Conservation (phyloP, 2,329 filamentous ascomycete species). For the Chaetomium sp. region DNA sequence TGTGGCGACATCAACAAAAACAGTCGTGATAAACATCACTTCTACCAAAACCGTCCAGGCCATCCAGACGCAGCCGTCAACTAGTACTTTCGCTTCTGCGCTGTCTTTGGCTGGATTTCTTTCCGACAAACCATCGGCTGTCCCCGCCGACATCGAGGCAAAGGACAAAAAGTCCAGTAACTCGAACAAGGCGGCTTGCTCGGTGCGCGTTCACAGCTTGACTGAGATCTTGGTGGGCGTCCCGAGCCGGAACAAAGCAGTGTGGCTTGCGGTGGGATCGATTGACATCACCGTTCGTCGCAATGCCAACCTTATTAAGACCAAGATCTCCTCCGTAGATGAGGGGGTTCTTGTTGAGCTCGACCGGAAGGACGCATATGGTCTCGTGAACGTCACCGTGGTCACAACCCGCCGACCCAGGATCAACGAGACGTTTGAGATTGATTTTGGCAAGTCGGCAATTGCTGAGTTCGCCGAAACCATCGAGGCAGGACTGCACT, state of each 20-base stretch:
- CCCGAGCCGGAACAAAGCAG: slow-evolving; percentile 52
- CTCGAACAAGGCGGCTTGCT: slow-evolving; percentile 47
- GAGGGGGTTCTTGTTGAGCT: slow-evolving; percentile 58
- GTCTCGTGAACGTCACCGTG: slow-evolving; percentile 60
- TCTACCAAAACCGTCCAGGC: slow-evolving; percentile 43
- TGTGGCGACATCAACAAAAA: slow-evolving; percentile 34
- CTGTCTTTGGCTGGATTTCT: slow-evolving; percentile 47
- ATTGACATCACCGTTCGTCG: slow-evolving; percentile 59
- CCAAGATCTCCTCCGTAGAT: slow-evolving; percentile 51
- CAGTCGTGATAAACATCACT: slow-evolving; percentile 44
- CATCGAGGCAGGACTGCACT: slow-evolving; percentile 48
- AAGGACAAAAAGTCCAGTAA: slow-evolving; percentile 43
- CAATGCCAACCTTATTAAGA: slow-evolving; percentile 50
- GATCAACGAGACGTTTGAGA: slow-evolving; percentile 61
- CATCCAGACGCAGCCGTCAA: slow-evolving; percentile 33
- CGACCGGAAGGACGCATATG: slow-evolving; percentile 57
- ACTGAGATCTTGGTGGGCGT: slow-evolving; percentile 59
- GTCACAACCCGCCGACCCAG: slow-evolving; percentile 61
- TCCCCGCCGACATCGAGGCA: slow-evolving; percentile 33
- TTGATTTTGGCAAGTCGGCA: slow-evolving; percentile 59
- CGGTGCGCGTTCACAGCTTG: slow-evolving; percentile 49
- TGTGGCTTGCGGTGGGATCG: slow-evolving; percentile 60
- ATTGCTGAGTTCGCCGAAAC: slow-evolving; percentile 49
- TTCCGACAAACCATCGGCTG: slow-evolving; percentile 41
- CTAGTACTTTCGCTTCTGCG: slow-evolving; percentile 36